Evolutionary conservation across 192 early-diverging fungal genomes (phyloP).

Genomic region (Borealophlyctis nickersoniae): DNA sequence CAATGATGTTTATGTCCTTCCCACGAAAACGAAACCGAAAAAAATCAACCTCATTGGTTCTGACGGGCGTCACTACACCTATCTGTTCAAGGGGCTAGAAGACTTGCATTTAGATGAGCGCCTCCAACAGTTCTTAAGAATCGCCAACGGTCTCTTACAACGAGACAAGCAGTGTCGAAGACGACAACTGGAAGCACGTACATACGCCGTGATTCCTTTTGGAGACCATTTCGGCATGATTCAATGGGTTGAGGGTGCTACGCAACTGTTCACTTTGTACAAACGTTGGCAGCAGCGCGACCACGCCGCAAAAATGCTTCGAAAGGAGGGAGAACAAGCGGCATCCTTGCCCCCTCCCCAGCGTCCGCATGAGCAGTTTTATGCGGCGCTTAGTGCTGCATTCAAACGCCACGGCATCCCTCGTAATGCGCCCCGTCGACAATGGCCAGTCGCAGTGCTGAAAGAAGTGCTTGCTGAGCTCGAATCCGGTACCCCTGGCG

Average conservation of each 20-base stretch:
- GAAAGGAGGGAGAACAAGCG: slow-evolving; percentile 40
- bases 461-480: slow-evolving; percentile 61
- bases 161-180: slow-evolving; percentile 44
- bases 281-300: slow-evolving; percentile 75
- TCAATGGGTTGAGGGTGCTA: slow-evolving; percentile 87
- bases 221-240: slow-evolving; percentile 88
- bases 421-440: slow-evolving; percentile 48
- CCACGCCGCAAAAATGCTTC: slow-evolving; percentile 53
- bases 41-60: slow-evolving; percentile 63
- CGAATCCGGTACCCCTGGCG: slow-evolving; percentile 57
- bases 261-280: slow-evolving; percentile 74
- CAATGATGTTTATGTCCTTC: slow-evolving; percentile 51
- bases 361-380: slow-evolving; percentile 44
- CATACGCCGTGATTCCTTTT: slow-evolving; percentile 82
- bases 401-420: slow-evolving; percentile 56
- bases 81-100: slow-evolving; percentile 89
- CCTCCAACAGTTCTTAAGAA: slow-evolving; percentile 75
- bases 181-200: slow-evolving; percentile 45
- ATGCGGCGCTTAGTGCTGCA: slow-evolving; percentile 36
- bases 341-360: slow-evolving; percentile 29
- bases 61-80: slow-evolving; percentile 60
- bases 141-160: slow-evolving; percentile 58
- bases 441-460: slow-evolving; percentile 70
- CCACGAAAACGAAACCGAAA: slow-evolving; percentile 93
- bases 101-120: slow-evolving; percentile 91